phyloP scores from a whole-genome alignment of 2,329 filamentous ascomycete species.

The Microsporum canis region DNA sequence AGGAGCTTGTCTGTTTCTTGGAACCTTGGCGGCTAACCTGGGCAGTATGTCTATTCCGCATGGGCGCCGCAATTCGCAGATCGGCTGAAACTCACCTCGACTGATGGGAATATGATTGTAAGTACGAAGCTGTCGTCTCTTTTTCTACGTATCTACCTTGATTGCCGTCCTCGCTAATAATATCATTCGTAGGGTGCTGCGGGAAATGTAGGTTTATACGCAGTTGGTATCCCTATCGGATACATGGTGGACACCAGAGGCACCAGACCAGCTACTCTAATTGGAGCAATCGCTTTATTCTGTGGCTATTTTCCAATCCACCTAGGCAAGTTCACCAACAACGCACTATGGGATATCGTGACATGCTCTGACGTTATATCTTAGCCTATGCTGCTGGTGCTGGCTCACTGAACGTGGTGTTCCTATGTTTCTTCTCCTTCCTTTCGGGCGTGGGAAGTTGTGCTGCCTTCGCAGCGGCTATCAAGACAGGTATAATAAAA shows the following conservation, averaged over 20 bases:
- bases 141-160: not conserved
- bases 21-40: constrained; percentile 5
- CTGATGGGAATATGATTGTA: constrained; percentile 83
- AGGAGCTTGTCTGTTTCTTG: constrained; percentile 7
- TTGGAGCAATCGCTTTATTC: constrained; percentile 61
- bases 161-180: constrained; percentile 11
- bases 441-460: constrained; percentile 82
- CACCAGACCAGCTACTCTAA: constrained; percentile 63
- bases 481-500: constrained; percentile 54
- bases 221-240: constrained; percentile 76
- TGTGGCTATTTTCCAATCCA: constrained; percentile 80
- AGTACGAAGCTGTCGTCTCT: constrained; percentile 20
- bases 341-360: not conserved
- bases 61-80: constrained; percentile 95
- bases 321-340: constrained; percentile 30
- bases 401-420: constrained; percentile 43
- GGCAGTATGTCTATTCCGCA: constrained; percentile 90
- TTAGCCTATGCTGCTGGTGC: constrained; percentile 60
- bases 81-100: constrained; percentile 75
- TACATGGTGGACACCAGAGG: constrained; percentile 75
- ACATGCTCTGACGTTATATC: constrained; percentile 6
- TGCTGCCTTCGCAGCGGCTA: constrained; percentile 74
- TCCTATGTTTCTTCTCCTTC: constrained; percentile 72
- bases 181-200: constrained; percentile 40
- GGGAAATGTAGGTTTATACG: constrained; percentile 74